These are phyloP conservation scores for Pythium monospermum DNA, from an alignment of 352 stramenopile genomes.

Conservation along the genomic window DNA sequence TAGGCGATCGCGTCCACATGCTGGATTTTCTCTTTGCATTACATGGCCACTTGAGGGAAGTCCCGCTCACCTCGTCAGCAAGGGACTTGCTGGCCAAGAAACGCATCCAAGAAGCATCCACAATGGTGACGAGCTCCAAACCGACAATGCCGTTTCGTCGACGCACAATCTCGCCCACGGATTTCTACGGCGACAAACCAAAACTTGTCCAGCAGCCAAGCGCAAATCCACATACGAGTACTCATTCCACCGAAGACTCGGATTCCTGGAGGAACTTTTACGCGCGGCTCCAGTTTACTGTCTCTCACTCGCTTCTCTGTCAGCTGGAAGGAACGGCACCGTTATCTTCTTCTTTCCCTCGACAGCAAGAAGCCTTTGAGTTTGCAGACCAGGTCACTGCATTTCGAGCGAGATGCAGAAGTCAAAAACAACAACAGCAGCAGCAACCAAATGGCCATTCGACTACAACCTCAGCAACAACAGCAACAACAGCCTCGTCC, in stretches of 20 bases:
- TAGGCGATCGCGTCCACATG: slow-evolving; percentile 20
- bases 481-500: too few species aligned
- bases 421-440: slow-evolving; percentile 17
- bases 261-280: slow-evolving; percentile 49
- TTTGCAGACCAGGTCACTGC: slow-evolving; percentile 58
- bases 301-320: slow-evolving; percentile 69
- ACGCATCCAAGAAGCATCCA: neutral
- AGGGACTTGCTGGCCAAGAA: slow-evolving; percentile 29
- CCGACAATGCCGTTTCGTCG: slow-evolving; percentile 6
- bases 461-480: too few species aligned
- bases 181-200: slow-evolving; percentile 17
- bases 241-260: neutral
- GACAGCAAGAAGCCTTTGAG: slow-evolving; percentile 77
- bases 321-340: slow-evolving; percentile 71
- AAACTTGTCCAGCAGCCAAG: neutral
- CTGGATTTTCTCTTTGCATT: slow-evolving; percentile 36
- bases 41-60: slow-evolving; percentile 39
- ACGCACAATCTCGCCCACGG: slow-evolving; percentile 4
- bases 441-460: neutral
- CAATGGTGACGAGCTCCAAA: neutral
- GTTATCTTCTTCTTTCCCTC: slow-evolving; percentile 58
- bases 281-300: slow-evolving; percentile 68
- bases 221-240: neutral
- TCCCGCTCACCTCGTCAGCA: slow-evolving; percentile 34
- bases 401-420: too few species aligned